Evolutionary conservation across 805 yeast species (phyloP), one percentile per base, ranked within the genome.

Genomic region (Jamesozyma hellenica): DNA sequence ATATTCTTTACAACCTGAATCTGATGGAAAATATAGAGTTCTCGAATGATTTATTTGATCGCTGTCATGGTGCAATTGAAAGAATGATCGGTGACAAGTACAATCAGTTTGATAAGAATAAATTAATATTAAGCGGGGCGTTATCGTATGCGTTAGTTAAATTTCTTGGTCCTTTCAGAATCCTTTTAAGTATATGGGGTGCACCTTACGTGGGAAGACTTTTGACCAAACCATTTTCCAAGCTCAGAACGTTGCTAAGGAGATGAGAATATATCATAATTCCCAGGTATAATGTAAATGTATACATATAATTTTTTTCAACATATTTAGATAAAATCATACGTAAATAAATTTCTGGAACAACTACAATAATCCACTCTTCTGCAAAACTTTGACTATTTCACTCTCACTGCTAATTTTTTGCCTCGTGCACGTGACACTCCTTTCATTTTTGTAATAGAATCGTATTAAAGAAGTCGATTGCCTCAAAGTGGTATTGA

Each of bases 101-200:
- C 46, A 44, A 49, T 38, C 50, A 43, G 5, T 41, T 47, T 21
- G 77, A 75, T 28, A 75, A 77, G 45, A 66, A 79, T 35, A 64
- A 66, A 36, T 54, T 79, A 21, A 61, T 83, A 5, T 55, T 77
- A 47, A 83, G 82, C 46, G 94, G 94, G 9, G 87, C 88, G 0
- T 69, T 81, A 19, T 77, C 94, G 0, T 84, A 77, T 50, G 80
- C 79, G 4, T 60, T 79, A 4, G 85, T 82, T 11, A 83, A 83
- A 50, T 50, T 67, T 10, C 41, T 64, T 10, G 58, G 60, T n/a
- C 65, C 65, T 1, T 27, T 50, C 2, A 44, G 65, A 42, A 52
- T 60, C 1, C 33, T 59, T 15, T 13, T 54, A 8, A 58, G 63
- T 43, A 38, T 61, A 2, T 59, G 63, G 60, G 60, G 52, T 13